phyloP scores from a whole-genome alignment of 805 yeast genomes.

The Myxozyma vanderwaltii region DNA sequence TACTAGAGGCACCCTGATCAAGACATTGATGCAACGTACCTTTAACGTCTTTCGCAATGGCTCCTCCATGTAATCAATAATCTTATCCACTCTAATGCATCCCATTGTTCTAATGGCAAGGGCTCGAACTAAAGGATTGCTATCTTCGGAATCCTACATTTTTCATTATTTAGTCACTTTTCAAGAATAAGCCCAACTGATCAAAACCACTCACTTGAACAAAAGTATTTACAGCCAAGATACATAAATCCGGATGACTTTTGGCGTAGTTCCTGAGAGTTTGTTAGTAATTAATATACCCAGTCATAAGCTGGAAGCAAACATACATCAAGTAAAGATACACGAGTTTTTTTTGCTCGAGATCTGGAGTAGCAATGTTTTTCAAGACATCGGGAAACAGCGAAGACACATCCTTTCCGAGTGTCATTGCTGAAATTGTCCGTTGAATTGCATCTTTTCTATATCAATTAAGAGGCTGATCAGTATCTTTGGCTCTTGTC shows the following conservation, averaged over 20 bases:
- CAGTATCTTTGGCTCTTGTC: too few species aligned
- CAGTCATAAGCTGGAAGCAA: neutral
- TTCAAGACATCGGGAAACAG: conserved; percentile 94
- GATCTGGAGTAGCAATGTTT: conserved; percentile 93
- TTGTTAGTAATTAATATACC: neutral
- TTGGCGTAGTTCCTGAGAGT: conserved; percentile 75
- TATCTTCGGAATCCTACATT: conserved; percentile 81
- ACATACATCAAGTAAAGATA: conserved; percentile 79
- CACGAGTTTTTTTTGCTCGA: conserved; percentile 95
- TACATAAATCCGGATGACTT: conserved; percentile 91
- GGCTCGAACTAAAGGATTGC: conserved; percentile 93
- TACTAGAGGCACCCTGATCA: too few species aligned
- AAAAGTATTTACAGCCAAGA: conserved; percentile 95
- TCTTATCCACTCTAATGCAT: conserved; percentile 90
- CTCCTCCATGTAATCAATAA: conserved; percentile 90
- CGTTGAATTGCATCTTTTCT: conserved; percentile 96
- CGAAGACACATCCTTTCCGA: conserved; percentile 93
- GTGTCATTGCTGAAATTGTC: conserved; percentile 97
- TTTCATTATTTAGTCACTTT: neutral
- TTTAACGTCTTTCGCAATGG: conserved; percentile 81
- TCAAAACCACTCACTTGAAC: conserved; percentile 52
- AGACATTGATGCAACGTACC: conserved; percentile 16
- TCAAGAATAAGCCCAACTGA: neutral
- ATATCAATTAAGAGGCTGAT: neutral
- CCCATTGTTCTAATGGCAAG: conserved; percentile 99